Evolutionary conservation across 495 filamentous ascomycete species (phyloP).

Genomic region (Daldinia concentrica): DNA sequence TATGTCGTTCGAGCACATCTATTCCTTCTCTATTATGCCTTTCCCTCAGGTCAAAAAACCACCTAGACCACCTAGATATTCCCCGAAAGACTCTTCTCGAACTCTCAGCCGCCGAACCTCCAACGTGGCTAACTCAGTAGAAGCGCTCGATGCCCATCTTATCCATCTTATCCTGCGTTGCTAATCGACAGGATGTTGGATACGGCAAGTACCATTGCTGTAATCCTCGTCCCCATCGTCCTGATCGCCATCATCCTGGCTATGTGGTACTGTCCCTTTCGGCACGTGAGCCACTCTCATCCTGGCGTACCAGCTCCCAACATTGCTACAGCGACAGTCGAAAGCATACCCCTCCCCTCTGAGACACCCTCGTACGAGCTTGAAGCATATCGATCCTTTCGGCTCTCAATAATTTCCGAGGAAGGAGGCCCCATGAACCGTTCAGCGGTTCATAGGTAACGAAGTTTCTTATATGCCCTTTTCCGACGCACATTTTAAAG

Average conservation of each 20-base stretch:
- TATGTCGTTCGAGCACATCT: conserved; percentile 8
- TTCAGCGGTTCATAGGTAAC: conserved; percentile 5
- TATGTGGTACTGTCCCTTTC: conserved; percentile 35
- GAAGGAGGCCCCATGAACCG: conserved; percentile 20
- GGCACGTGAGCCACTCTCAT: conserved; percentile 12
- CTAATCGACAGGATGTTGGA: conserved; percentile 30
- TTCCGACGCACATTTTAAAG: too few species aligned
- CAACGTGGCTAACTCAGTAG: background rate
- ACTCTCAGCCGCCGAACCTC: background rate
- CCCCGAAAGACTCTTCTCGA: conserved; percentile 7
- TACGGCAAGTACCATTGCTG: conserved; percentile 28
- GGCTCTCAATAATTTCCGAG: conserved; percentile 34
- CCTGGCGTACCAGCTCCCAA: conserved; percentile 1
- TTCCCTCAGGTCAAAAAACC: background rate
- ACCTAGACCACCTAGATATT: background rate
- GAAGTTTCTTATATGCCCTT: background rate
- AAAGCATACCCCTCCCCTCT: conserved; percentile 10
- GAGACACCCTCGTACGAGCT: conserved; percentile 23
- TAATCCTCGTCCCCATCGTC: conserved; percentile 32
- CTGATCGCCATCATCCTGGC: conserved; percentile 34
- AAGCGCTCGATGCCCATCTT: conserved; percentile 17
- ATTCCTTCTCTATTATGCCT: background rate
- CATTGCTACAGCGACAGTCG: background rate
- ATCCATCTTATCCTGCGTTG: conserved; percentile 1
- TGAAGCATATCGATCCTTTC: conserved; percentile 19